Evolutionary conservation across 768 basidiomycete species (phyloP), one percentile per base, ranked within the genome.

Genomic region (Pluteus cervinus): DNA sequence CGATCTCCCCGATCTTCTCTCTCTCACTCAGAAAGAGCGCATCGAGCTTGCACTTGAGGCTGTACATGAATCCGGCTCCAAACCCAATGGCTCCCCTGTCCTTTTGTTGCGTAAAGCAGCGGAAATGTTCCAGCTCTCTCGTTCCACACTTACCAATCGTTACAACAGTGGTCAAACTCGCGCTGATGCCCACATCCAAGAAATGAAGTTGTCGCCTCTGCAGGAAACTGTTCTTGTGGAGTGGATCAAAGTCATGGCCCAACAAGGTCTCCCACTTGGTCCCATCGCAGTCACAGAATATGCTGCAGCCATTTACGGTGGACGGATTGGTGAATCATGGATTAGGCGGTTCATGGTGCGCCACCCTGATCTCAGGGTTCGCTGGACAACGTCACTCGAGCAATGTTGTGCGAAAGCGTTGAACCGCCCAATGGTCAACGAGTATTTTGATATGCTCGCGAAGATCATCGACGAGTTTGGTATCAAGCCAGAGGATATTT

Each of bases 401-500:
- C 26, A 24, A 14, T 28, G 26, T 9, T 28, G 10, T 9, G 26
- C 26, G 26, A 28, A 9, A 9, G 26, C 26, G 9, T 28, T 28
- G 10, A 28, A 14, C 14, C 9, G 26, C 26, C 14, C 10, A 28
- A 28, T 12, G 17, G 49, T 60, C n/a, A 15, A 42, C 7, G 5
- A 6, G 30, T 44, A 51, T 35, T 55, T 53, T 29, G 33, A 41
- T 1, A 18, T 48, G 0, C 44, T 54, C 3, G 31, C 41, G 15
- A 30, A 42, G 15, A 3, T 51, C 10, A 34, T 56, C 5, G n/a
- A 45, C 7, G 32, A 51, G 29, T 22, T 50, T 12, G 18, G 7
- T n/a, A 55, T 60, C 7, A 39, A 43, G 5, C 28, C 36, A 7
- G 46, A 53, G 37, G 53, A 58, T 38, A 46, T 52, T 12, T 58